A percentile compares a stretch with the other conserved stretches of the same genome.
These are phyloP conservation scores for Stenogyne calaminthoides DNA, from an alignment of 305 asterid species.

Conservation along the genomic window DNA sequence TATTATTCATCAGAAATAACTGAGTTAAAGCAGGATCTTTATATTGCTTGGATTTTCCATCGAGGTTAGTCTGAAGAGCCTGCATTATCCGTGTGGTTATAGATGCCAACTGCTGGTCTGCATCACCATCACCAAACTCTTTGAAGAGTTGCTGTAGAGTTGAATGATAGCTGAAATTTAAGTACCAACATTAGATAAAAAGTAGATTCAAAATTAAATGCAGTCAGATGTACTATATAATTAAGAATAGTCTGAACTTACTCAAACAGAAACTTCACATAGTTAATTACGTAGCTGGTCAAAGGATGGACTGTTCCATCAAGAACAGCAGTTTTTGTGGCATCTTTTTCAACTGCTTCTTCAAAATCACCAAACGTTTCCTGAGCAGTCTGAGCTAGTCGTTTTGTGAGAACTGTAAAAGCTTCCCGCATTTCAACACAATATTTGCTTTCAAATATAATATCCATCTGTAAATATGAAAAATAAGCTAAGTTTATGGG, in stretches of 20 bases:
- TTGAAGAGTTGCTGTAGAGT: conserved; percentile 82
- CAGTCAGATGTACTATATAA: neutral
- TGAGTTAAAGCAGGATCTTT: conserved; percentile 94
- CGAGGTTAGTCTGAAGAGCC: conserved; percentile 91
- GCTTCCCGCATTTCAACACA: conserved; percentile 85
- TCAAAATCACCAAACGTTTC: conserved; percentile 94
- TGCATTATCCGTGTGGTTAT: conserved; percentile 83
- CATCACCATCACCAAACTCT: conserved; percentile 58
- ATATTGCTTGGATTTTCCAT: conserved; percentile 92
- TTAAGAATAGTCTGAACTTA: conserved; percentile 39
- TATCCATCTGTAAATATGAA: conserved; percentile 62
- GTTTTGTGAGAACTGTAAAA: conserved; percentile 58
- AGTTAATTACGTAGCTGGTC: conserved; percentile 93
- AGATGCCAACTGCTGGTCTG: conserved; percentile 62
- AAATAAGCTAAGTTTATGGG: conserved; percentile 15
- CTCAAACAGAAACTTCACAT: conserved; percentile 94
- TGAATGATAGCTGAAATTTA: conserved; percentile 70
- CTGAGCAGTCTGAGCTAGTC: conserved; percentile 89
- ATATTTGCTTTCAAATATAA: conserved; percentile 60
- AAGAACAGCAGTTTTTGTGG: conserved; percentile 91
- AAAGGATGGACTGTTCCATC: conserved; percentile 99
- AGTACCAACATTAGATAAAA: conserved; percentile 29
- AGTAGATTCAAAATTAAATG: neutral
- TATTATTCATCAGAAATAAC: conserved; percentile 87
- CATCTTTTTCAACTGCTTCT: conserved; percentile 97